A percentile compares a stretch with the other conserved stretches of the same genome.
Evolutionary conservation across 202 grass and related monocot genomes (phyloP).

Genomic region (Miscanthus sacchariflorus): DNA sequence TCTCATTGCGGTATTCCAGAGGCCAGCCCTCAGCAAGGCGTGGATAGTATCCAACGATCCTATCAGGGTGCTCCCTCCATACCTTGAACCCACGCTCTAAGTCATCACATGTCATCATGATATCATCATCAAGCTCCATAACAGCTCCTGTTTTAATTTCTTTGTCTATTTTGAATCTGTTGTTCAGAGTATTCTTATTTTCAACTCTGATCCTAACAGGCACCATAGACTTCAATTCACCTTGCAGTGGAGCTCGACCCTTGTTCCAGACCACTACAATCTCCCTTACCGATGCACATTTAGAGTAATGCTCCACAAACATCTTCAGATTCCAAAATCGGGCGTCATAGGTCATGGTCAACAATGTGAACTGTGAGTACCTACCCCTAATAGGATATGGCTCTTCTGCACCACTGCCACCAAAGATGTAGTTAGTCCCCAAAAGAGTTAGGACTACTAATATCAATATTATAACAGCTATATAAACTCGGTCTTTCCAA

Average conservation of each 20-base stretch:
- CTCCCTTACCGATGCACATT: slow-evolving; percentile 84
- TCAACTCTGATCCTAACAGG: slow-evolving; percentile 87
- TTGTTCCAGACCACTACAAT: slow-evolving; percentile 95
- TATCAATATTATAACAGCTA: slow-evolving; percentile 45
- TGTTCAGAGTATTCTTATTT: slow-evolving; percentile 81
- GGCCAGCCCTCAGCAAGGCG: slow-evolving; percentile 69
- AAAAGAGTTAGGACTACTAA: slow-evolving; percentile 64
- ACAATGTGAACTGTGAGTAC: slow-evolving; percentile 88
- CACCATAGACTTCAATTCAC: slow-evolving; percentile 71
- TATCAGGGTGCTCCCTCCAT: slow-evolving; percentile 77
- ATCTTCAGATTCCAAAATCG: slow-evolving; percentile 93
- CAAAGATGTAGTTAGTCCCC: slow-evolving; percentile 79
- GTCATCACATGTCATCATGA: slow-evolving; percentile 96
- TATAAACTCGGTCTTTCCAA: slow-evolving; percentile 55
- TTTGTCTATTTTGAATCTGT: slow-evolving; percentile 88
- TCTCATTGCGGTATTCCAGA: slow-evolving; percentile 71
- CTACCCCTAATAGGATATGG: slow-evolving; percentile 72
- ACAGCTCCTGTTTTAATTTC: slow-evolving; percentile 83
- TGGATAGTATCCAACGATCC: slow-evolving; percentile 88
- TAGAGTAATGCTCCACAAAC: slow-evolving; percentile 92
- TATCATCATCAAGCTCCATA: slow-evolving; percentile 98
- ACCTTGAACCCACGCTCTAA: slow-evolving; percentile 94
- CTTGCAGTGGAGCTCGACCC: slow-evolving; percentile 52
- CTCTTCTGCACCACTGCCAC: slow-evolving; percentile 73
- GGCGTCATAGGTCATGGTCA: slow-evolving; percentile 95